Conservation (phyloP, 2,329 filamentous ascomycete species). For the Coniosporium tulheliwenetii region DNA sequence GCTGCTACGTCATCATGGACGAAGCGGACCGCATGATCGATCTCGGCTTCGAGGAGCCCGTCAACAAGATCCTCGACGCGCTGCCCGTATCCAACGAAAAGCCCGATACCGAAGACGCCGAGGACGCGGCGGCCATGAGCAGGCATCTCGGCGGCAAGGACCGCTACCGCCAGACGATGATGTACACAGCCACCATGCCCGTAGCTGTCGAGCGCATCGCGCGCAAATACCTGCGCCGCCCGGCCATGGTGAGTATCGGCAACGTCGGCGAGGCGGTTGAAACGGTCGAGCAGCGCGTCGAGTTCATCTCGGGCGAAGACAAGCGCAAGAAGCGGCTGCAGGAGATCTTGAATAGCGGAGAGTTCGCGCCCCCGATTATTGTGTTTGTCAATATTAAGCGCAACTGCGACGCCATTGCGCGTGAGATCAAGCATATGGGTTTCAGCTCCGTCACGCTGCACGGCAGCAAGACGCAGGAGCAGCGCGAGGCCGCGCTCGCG, state of each 20-base stretch:
- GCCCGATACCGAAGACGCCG: conserved; percentile 82
- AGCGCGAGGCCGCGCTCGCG: conserved; percentile 81
- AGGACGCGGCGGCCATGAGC: conserved; percentile 74
- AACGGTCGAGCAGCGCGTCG: conserved; percentile 92
- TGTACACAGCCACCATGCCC: conserved; percentile 99
- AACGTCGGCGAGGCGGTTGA: conserved; percentile 93
- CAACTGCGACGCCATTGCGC: conserved; percentile 89
- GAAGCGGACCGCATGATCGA: conserved; percentile 99
- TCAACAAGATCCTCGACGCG: conserved; percentile 94
- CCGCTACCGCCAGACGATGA: conserved; percentile 94
- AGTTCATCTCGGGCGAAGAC: conserved; percentile 81
- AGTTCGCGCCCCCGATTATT: conserved; percentile 82
- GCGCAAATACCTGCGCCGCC: conserved; percentile 87
- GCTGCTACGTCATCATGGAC: conserved; percentile 98
- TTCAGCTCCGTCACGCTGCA: conserved; percentile 83
- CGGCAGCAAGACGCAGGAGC: conserved; percentile 92
- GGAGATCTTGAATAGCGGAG: conserved; percentile 68
- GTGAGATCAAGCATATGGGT: conserved; percentile 88
- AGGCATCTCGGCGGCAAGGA: conserved; percentile 58
- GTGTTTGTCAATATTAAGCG: conserved; percentile 99
- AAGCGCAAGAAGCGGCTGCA: conserved; percentile 91
- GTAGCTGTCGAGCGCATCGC: conserved; percentile 84
- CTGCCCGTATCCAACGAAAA: conserved; percentile 89
- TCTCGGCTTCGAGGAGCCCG: conserved; percentile 89
- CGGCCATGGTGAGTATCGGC: conserved; percentile 87